phyloP scores from a whole-genome alignment of 1,284 basidiomycete genomes.

The Inonotus obliquus region DNA sequence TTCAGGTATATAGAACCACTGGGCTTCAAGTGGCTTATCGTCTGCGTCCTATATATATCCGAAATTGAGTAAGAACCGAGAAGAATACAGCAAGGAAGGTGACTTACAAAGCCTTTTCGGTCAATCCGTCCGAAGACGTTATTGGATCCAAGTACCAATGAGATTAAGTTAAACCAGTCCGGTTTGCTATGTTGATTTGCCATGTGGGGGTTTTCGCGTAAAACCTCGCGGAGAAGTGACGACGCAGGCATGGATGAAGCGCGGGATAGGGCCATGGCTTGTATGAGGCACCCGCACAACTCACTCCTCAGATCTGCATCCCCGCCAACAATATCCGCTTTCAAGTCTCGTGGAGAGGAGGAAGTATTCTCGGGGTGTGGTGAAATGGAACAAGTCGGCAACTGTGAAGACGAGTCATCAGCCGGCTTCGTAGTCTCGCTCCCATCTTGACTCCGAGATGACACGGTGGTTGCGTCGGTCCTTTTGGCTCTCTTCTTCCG shows the following conservation, averaged over 20 bases:
- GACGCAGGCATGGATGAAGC: slow-evolving; percentile 60
- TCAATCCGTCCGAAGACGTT: slow-evolving; percentile 71
- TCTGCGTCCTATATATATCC: slow-evolving; percentile 38
- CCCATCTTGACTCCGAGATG: neutral
- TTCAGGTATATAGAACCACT: slow-evolving; percentile 76
- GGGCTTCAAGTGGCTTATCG: slow-evolving; percentile 51
- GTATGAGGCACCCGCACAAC: slow-evolving; percentile 61
- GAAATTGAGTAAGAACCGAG: neutral
- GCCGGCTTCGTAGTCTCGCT: neutral
- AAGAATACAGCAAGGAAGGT: neutral
- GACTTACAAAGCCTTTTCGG: slow-evolving; percentile 50
- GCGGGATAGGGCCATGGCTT: slow-evolving; percentile 66
- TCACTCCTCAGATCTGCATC: slow-evolving; percentile 27
- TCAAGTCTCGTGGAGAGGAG: neutral
- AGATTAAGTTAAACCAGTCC: slow-evolving; percentile 48
- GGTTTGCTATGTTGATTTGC: slow-evolving; percentile 36
- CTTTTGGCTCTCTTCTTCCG: slow-evolving; percentile 12
- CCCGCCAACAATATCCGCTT: neutral
- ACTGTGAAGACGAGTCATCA: neutral
- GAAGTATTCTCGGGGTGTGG: neutral
- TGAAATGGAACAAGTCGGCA: neutral
- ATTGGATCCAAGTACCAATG: slow-evolving; percentile 46
- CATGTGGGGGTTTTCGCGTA: slow-evolving; percentile 49
- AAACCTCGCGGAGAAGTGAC: slow-evolving; percentile 46
- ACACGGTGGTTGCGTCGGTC: neutral